Conservation (phyloP, 2,329 filamentous ascomycete species). For the Pseudocercospora pini-densiflorae region DNA sequence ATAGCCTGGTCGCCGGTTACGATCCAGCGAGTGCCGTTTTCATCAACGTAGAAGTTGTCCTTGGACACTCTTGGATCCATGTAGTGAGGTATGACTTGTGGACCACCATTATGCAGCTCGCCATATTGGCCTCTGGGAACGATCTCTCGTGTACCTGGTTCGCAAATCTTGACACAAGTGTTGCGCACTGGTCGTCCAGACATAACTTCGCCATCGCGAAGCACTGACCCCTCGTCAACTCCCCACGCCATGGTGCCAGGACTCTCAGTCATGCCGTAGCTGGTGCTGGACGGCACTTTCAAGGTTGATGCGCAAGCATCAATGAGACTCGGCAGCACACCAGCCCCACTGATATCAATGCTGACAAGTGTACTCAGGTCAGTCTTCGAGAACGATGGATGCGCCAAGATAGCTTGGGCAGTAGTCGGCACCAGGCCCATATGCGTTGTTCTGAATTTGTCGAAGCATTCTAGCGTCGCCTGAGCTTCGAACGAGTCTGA, state of each 20-base stretch:
- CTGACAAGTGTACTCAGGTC: conserved; percentile 38
- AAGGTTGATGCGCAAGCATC: conserved; percentile 36
- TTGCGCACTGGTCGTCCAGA: conserved; percentile 50
- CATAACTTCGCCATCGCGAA: conserved; percentile 44
- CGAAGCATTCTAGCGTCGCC: conserved; percentile 40
- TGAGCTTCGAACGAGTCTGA: conserved; percentile 39
- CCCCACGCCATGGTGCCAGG: conserved; percentile 50
- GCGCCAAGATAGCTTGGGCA: conserved; percentile 38
- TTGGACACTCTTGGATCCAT: conserved; percentile 36
- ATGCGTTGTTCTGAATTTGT: conserved; percentile 39
- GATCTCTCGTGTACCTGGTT: conserved; percentile 32
- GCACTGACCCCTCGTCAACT: conserved; percentile 36
- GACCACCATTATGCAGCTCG: conserved; percentile 40
- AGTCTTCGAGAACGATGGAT: conserved; percentile 35
- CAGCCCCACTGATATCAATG: conserved; percentile 42
- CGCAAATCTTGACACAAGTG: conserved; percentile 42
- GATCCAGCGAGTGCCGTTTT: conserved; percentile 59
- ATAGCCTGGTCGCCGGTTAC: conserved; percentile 66
- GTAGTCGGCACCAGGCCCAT: conserved; percentile 42
- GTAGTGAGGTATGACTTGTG: conserved; percentile 37
- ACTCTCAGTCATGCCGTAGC: conserved; percentile 55
- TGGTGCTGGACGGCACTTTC: conserved; percentile 37
- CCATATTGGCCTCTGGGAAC: conserved; percentile 37
- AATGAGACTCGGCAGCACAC: conserved; percentile 42
- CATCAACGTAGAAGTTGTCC: conserved; percentile 39